A percentile compares a stretch with the other conserved stretches of the same genome.
These are phyloP conservation scores for Dalechampia spathulata DNA, from an alignment of 441 rosid genomes.

Conservation along the genomic window DNA sequence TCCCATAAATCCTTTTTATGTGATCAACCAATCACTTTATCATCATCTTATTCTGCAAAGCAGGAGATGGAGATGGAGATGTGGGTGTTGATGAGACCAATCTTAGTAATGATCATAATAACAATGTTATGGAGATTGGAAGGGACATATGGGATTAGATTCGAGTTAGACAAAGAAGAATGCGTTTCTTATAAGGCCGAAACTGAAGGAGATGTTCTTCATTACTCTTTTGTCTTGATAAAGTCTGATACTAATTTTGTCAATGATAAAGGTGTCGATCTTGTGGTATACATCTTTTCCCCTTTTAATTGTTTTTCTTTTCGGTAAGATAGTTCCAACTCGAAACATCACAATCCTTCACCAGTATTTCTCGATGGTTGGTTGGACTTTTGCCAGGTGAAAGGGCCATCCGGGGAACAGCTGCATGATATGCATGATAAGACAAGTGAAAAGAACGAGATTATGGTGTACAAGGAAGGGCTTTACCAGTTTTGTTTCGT, in stretches of 20 bases:
- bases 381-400: too few relatives aligned
- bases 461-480: slow-evolving; percentile 41
- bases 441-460: slow-evolving; percentile 52
- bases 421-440: slow-evolving; percentile 38
- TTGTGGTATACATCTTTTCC: slow-evolving; percentile 31
- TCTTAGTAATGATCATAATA: slow-evolving; percentile 21
- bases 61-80: slow-evolving; percentile 8
- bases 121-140: slow-evolving; percentile 22
- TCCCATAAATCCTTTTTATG: too few relatives aligned
- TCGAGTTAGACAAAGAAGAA: slow-evolving; percentile 68
- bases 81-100: slow-evolving; percentile 7
- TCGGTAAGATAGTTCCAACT: too few relatives aligned
- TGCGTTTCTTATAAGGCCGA: slow-evolving; percentile 64
- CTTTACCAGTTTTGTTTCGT: slow-evolving; percentile 49
- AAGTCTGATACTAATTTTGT: slow-evolving; percentile 58
- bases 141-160: slow-evolving; percentile 43
- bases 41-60: too few relatives aligned
- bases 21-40: too few relatives aligned
- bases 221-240: slow-evolving; percentile 60
- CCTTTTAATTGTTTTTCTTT: neutral
- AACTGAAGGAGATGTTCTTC: slow-evolving; percentile 60
- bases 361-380: too few relatives aligned
- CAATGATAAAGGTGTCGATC: slow-evolving; percentile 57
- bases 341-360: too few relatives aligned
- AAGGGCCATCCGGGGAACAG: slow-evolving; percentile 47